Evolutionary conservation across 495 filamentous ascomycete genomes (phyloP).

Genomic region (Aeminium ludgeri): DNA sequence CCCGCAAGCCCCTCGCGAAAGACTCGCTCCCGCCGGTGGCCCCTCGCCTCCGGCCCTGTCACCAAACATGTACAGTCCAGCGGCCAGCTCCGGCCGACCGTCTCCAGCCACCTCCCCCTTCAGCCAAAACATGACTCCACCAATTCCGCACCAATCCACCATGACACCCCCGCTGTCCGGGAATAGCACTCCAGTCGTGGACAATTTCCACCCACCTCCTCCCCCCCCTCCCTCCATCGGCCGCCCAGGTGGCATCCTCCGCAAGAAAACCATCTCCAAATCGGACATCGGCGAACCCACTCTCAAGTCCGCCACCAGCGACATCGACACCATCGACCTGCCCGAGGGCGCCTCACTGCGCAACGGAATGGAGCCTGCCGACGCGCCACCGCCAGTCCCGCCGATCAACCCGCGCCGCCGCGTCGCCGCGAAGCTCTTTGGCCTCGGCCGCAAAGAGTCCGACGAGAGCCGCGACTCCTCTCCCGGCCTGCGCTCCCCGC

Average conservation of each 20-base stretch:
- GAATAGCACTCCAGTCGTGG: slow-evolving; percentile 5
- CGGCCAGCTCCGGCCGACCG: slow-evolving; percentile 1
- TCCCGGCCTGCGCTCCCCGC: no score
- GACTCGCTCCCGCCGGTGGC: not conserved
- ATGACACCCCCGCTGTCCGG: slow-evolving; percentile 15
- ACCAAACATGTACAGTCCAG: slow-evolving; percentile 7
- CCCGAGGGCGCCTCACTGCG: slow-evolving; percentile 24
- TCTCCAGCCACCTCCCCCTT: slow-evolving; percentile 4
- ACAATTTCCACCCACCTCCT: slow-evolving; percentile 6
- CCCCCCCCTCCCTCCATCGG: slow-evolving; percentile 20
- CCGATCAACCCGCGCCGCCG: slow-evolving; percentile 25
- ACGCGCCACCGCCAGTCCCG: slow-evolving; percentile 20
- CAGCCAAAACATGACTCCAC: slow-evolving; percentile 6
- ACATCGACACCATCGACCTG: slow-evolving; percentile 34
- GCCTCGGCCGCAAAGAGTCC: slow-evolving; percentile 2
- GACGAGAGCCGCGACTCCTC: not conserved
- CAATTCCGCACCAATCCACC: slow-evolving; percentile 1
- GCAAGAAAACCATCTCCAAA: slow-evolving; percentile 55
- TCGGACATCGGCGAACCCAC: slow-evolving; percentile 68
- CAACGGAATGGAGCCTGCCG: slow-evolving; percentile 22
- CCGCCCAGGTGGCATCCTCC: slow-evolving; percentile 16
- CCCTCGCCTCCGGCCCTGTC: slow-evolving; percentile 2
- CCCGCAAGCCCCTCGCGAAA: slow-evolving; percentile 4
- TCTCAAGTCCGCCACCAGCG: slow-evolving; percentile 61
- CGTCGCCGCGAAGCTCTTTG: slow-evolving; percentile 8